These are phyloP conservation scores for Cokeromyces recurvatus DNA, from an alignment of 371 early-diverging fungal species.

Conservation along the genomic window DNA sequence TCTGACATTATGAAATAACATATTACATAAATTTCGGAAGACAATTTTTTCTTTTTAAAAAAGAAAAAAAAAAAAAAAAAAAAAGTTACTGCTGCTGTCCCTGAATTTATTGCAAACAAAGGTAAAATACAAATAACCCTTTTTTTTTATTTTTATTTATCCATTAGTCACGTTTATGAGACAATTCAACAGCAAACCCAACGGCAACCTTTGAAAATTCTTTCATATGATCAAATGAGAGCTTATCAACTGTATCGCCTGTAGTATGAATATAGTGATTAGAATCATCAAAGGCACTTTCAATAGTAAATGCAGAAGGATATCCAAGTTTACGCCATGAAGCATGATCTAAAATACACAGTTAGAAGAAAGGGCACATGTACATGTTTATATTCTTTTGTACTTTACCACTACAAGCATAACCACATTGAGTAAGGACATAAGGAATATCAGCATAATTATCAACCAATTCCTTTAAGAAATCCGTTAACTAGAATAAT, in stretches of 20 bases:
- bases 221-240: slow-evolving; percentile 82
- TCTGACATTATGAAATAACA: slow-evolving; percentile 1
- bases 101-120: background rate
- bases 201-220: slow-evolving; percentile 80
- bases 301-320: slow-evolving; percentile 84
- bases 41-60: too few species aligned
- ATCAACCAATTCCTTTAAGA: slow-evolving; percentile 51
- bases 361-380: too few species aligned
- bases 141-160: too few species aligned
- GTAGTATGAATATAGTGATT: slow-evolving; percentile 37
- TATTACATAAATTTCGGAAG: too few species aligned
- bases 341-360: slow-evolving; percentile 74
- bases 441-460: slow-evolving; percentile 52
- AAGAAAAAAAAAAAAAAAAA: background rate
- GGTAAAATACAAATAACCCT: too few species aligned
- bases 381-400: too few species aligned
- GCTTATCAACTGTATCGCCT: slow-evolving; percentile 35
- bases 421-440: slow-evolving; percentile 66
- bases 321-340: slow-evolving; percentile 85
- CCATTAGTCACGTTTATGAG: slow-evolving; percentile 31
- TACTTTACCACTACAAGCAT: slow-evolving; percentile 47
- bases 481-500: slow-evolving; percentile 51
- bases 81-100: background rate
- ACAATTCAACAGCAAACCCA: slow-evolving; percentile 82
- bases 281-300: slow-evolving; percentile 67